Base-by-base conservation (phyloP, 768 basidiomycete species). In the Fistulinella prunicolor region DNA sequence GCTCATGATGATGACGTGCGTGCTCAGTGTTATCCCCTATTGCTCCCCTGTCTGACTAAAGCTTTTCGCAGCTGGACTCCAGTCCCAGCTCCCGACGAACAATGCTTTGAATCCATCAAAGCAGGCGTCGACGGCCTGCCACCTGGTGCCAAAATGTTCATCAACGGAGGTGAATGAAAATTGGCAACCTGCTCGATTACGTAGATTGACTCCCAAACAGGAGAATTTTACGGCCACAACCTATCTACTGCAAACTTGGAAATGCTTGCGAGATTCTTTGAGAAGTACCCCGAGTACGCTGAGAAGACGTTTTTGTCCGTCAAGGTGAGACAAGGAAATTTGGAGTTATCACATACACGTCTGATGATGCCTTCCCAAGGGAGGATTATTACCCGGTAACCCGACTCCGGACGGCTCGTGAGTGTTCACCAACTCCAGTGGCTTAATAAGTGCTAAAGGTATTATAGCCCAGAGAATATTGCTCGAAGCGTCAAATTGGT, bases 51-150 rank as follows among this genome's bases (percentile, higher is more conserved):
- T n/a, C n/a, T n/a, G n/a, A n/a, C n/a, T n/a, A n/a, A n/a, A n/a
- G n/a, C n/a, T n/a, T n/a, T n/a, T n/a, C n/a, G n/a, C n/a, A n/a
- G n/a, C n/a, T 78, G 74, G 81, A 74, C 56, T 13, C 69, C 74
- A 9, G 63, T 58, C 14, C 70, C 72, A 8, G 64, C 74, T 28
- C 66, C 79, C 2, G 83, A 86, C 47, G 81, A 81, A 45, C 72
- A 79, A 28, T 77, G 77, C 8, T 85, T 87, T 51, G 78, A 75
- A 19, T 70, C 80, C 2, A 83, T 86, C 68, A 80, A 79, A 59
- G 74, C 73, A 12, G 74, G 73, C 5, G 56, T 79, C 48, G 69
- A 74, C 29, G 62, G 68, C 0, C 57, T 76, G 28, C 74, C 75
- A 0, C 53, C 67, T 0, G 76, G 73, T 14, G 65, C 62, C 26